Base-by-base conservation (phyloP, 139 green algal genomes). In the Yamagishiella unicocca region DNA sequence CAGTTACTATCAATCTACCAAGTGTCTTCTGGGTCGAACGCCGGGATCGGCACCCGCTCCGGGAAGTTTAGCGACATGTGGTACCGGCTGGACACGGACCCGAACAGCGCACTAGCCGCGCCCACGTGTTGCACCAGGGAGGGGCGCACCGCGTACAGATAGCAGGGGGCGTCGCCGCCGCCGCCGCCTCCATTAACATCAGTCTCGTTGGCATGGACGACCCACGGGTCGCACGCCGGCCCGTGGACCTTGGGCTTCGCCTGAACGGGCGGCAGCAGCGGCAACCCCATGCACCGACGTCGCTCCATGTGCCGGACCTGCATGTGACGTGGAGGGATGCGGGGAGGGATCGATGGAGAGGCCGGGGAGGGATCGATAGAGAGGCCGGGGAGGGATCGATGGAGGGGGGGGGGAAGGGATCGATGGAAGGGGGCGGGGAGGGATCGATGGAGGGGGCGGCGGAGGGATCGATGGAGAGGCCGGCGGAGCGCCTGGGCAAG, bases 121-220 rank as follows among this genome's bases (percentile, higher is more conserved):
- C 80, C 80, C 43, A 86, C 64, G 42, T 86, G 80, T 64, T 86
- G 80, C 25, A 86, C 80, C 43, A 86, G 10, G 25, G 43, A 27
- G n/a, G 80, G 80, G 1, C 14, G 55, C 0, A 29, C 31, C 0
- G 43, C 37, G 5, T 67, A 67, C n/a, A 86, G 64, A 45, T 86
- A 86, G 64, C 80, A 86, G 54, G 37, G 35, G 35, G 37, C 25
- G 53, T 1, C 53, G 35, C 35, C 37, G 67, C 53, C 45, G 53
- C 8, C 22, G 27, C n/a, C 45, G 31, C 3, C 40, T 29, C 9
- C 50, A 0, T 1, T 46, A 55, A 25, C 40, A 27, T 35, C 40
- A 1, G 35, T 53, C 4, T 29, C 58, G 64, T 75, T 62, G 79
- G 29, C 79, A 61, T 85, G 79, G 10, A 85, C 19, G 40, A 53